Conservation (phyloP, 208 protist species). For the Crithidia fasciculata region DNA sequence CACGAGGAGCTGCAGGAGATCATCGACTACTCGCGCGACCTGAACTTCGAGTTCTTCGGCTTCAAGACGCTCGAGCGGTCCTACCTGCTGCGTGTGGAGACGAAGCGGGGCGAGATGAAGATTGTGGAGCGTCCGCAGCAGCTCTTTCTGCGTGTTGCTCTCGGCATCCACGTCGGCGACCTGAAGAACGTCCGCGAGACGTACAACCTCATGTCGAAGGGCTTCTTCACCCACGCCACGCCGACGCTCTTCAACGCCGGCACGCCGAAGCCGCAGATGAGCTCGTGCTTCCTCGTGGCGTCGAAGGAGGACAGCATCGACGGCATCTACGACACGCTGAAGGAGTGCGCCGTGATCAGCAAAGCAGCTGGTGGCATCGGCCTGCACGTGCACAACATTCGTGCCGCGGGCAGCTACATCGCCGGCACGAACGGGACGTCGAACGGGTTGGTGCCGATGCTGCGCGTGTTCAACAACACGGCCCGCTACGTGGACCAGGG, state of each 20-base stretch:
- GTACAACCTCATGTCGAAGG: constrained; percentile 95
- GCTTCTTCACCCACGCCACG: constrained; percentile 98
- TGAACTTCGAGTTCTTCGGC: constrained; percentile 99
- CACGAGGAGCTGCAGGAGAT: constrained; percentile 87
- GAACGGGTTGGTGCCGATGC: constrained; percentile 99
- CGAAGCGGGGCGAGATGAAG: constrained; percentile 50
- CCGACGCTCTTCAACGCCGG: constrained; percentile 99
- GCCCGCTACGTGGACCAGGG: constrained; percentile 99
- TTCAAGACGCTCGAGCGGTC: constrained; percentile 99
- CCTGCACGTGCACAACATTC: constrained; percentile 97
- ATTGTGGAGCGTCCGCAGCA: constrained; percentile 99
- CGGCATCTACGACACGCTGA: constrained; percentile 99
- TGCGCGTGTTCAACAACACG: constrained; percentile 99
- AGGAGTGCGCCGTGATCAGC: constrained; percentile 97
- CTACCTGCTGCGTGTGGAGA: constrained; percentile 97
- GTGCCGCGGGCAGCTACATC: constrained; percentile 96
- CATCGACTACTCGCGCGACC: constrained; percentile 96
- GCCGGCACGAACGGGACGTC: constrained; percentile 96
- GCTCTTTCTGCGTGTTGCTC: constrained; percentile 98
- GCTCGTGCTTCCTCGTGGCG: constrained; percentile 97
- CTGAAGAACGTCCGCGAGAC: constrained; percentile 94
- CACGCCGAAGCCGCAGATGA: constrained; percentile 96
- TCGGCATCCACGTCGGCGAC: constrained; percentile 97
- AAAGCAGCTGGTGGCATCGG: constrained; percentile 99
- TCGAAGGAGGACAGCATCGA: constrained; percentile 99